Evolutionary conservation across 208 protist species (phyloP), one percentile per base, ranked within the genome.

Genomic region (Kentomonas sorsogonicus): DNA sequence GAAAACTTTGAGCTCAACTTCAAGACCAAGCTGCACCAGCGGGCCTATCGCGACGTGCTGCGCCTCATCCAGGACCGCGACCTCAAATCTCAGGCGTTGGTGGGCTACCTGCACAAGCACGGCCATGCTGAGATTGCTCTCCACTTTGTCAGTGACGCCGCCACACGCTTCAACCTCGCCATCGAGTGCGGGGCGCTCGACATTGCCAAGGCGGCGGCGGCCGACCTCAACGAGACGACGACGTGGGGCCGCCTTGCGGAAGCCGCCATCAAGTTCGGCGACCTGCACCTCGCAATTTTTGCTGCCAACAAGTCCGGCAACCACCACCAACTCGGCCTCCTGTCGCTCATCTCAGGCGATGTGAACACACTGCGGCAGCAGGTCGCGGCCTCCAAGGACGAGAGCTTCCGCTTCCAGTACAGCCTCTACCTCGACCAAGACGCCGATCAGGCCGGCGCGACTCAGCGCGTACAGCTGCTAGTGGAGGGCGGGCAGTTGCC

Each of bases 181-280:
- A 59, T 99, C 22, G 97, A 99, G 70, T 99, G 97, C 71, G 98
- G 97, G 20, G 96, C 98, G 52, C 81, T 99, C 27, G 91, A 99
- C 23, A 83, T 91, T 47, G 95, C 94, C 41, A 82, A 82, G 67
- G 45, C 89, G 36, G 84, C 77, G 6, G 97, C 98, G 26, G 68
- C 82, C 23, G 82, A 92, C 59, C 69, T 99, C 9, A 90, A 99
- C 47, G 72, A 97, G 26, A 75, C 81, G 38, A 74, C 82, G 6
- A 83, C 85, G 59, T 99, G 97, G 97, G 67, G 82, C 27, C 62
- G 71, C 26, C 88, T 99, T 11, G 95, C 91, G 22, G 79, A 86
- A 18, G 94, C 89, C 29, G 97, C 98, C 6, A 80, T 97, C 23
- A 63, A 47, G 57, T 95, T 98, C 63, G 98, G 98, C 53, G 97